Evolutionary conservation across 306 rosid genomes (phyloP).

Genomic region (Arachis stenosperma): DNA sequence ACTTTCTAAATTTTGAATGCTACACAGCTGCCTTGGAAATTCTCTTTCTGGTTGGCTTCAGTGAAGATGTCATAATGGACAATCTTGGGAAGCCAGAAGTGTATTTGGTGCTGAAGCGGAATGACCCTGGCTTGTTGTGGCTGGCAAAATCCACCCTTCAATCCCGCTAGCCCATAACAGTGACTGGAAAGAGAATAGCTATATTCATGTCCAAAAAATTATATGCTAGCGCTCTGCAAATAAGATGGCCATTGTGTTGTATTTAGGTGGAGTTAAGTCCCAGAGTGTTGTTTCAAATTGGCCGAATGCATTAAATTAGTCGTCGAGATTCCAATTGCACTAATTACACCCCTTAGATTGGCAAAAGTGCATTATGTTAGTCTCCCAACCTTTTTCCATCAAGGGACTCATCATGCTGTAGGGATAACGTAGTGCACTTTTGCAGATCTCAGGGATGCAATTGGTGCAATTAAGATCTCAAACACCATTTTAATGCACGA

Average conservation of each 20-base stretch:
- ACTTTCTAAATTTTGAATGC: conserved; percentile 12
- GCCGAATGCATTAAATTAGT: too few species aligned
- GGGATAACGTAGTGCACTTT: too few species aligned
- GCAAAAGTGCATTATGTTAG: not conserved
- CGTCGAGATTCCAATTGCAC: too few species aligned
- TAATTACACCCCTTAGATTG: too few species aligned
- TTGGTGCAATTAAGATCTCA: too few species aligned
- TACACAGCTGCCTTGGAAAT: conserved; percentile 92
- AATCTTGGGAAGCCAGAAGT: conserved; percentile 75
- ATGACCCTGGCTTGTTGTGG: conserved; percentile 95
- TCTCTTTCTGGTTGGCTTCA: conserved; percentile 68
- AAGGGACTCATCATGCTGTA: too few species aligned
- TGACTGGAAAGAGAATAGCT: not conserved
- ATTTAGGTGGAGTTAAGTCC: not conserved
- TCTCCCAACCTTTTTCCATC: too few species aligned
- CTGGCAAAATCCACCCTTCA: conserved; percentile 90
- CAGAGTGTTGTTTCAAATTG: too few species aligned
- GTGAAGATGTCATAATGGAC: conserved; percentile 64
- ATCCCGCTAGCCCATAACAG: conserved; percentile 49
- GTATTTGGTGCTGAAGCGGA: conserved; percentile 79
- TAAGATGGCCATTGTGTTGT: not conserved
- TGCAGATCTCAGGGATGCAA: too few species aligned
- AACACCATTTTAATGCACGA: too few species aligned
- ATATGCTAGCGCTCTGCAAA: not conserved
- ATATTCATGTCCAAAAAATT: not conserved